Evolutionary conservation across 2,329 filamentous ascomycete genomes (phyloP).

Genomic region (Drechslerella dactyloides): DNA sequence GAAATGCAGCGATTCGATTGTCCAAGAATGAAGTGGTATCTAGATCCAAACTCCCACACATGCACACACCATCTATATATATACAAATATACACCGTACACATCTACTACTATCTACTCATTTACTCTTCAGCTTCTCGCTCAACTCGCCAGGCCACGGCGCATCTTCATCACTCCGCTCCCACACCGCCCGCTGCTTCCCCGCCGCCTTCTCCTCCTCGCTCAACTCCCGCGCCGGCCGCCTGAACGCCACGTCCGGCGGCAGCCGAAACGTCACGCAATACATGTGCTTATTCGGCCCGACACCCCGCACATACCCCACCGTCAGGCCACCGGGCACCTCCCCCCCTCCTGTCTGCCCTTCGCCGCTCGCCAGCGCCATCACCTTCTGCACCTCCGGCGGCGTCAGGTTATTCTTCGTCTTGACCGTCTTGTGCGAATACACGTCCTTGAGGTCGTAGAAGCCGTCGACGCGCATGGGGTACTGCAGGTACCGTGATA

Average conservation of each 20-base stretch:
- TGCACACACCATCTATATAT: constrained; percentile 1
- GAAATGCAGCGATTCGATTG: no score
- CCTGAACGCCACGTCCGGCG: constrained; percentile 80
- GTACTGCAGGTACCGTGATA: constrained; percentile 66
- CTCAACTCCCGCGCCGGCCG: constrained; percentile 67
- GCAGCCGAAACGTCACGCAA: constrained; percentile 88
- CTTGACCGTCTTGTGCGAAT: constrained; percentile 10
- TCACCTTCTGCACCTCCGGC: constrained; percentile 52
- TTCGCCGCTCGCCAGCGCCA: constrained; percentile 12
- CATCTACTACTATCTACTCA: neutral
- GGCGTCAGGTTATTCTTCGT: constrained; percentile 59
- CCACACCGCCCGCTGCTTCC: constrained; percentile 69
- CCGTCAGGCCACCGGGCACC: constrained; percentile 61
- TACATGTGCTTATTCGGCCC: constrained; percentile 96
- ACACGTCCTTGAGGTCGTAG: constrained; percentile 55
- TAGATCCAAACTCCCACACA: constrained; percentile 28
- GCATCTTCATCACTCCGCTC: constrained; percentile 21
- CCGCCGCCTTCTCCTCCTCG: constrained; percentile 75
- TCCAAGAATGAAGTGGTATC: constrained; percentile 15
- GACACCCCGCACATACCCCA: constrained; percentile 78
- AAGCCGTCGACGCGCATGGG: constrained; percentile 65
- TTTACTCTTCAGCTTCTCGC: neutral
- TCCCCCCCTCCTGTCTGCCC: constrained; percentile 65
- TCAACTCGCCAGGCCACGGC: constrained; percentile 33
- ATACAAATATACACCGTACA: neutral